phyloP scores from a whole-genome alignment of 2,329 filamentous ascomycete species.

The Thelonectria blattea region DNA sequence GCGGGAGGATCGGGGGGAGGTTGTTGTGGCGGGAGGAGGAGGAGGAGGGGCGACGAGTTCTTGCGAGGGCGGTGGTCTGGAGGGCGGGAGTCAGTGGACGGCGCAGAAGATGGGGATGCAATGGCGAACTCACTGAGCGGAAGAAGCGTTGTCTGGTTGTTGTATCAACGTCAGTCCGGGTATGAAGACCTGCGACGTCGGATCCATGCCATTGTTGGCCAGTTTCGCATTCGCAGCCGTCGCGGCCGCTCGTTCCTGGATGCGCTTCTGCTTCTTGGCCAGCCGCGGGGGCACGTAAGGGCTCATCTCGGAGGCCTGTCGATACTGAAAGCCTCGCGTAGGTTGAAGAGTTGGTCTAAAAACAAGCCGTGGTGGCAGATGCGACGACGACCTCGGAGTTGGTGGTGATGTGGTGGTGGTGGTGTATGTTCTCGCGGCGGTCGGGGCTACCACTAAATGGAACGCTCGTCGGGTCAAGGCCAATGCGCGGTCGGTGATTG shows the following conservation, averaged over 20 bases:
- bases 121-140: not conserved
- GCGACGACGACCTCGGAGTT: too few relatives aligned
- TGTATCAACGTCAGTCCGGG: conserved; percentile 4
- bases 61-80: not conserved
- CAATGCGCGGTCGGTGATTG: conserved; percentile 3
- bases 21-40: not conserved
- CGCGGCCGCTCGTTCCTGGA: not conserved
- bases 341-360: not conserved
- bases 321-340: not conserved
- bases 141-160: not conserved
- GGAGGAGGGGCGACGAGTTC: not conserved
- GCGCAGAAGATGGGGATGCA: too few relatives aligned
- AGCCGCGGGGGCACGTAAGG: not conserved
- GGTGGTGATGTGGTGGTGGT: not conserved
- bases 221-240: not conserved
- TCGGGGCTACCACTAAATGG: too few relatives aligned
- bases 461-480: conserved; percentile 10
- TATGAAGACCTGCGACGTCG: not conserved
- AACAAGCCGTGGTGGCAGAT: not conserved
- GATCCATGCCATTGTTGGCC: not conserved
- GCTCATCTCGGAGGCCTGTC: not conserved
- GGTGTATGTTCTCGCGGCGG: not conserved
- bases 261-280: not conserved
- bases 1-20: not conserved
- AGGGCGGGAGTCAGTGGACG: not conserved